phyloP scores from a whole-genome alignment of 179 eudicot genomes.

The Camellia oleifera region DNA sequence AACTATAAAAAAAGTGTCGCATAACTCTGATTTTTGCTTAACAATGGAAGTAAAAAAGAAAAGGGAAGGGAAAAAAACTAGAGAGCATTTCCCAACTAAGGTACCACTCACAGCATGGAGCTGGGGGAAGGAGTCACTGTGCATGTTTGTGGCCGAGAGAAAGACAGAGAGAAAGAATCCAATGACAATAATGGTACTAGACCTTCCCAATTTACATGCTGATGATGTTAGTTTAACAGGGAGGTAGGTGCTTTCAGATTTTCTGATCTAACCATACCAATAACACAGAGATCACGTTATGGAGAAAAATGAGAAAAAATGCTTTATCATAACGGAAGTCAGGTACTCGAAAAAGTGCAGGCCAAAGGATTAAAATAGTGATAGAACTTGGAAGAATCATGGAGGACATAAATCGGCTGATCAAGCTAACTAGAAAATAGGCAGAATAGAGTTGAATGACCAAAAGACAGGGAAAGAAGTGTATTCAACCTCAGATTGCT shows the following conservation, averaged over 20 bases:
- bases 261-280: not conserved
- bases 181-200: not conserved
- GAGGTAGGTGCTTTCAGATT: not conserved
- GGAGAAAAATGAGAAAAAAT: not conserved
- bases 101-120: not conserved
- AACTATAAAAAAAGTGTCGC: not conserved
- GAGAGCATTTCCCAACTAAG: not conserved
- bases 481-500: not conserved
- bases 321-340: not conserved
- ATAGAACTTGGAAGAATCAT: not conserved
- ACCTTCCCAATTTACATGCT: not conserved
- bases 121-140: not conserved
- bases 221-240: too few relatives aligned
- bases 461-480: not conserved
- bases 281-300: not conserved
- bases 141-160: not conserved
- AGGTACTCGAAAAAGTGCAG: not conserved
- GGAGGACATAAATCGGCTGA: not conserved
- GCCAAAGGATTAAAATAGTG: not conserved
- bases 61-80: not conserved
- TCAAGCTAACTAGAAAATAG: not conserved
- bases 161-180: not conserved
- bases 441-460: not conserved
- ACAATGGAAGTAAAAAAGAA: not conserved
- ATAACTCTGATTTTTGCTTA: not conserved